Percentiles rank a stretch among this genome's conserved stretches.
These are phyloP conservation scores for Vitis hybrid DNA, from an alignment of 177 flowering plant species.

Conservation along the genomic window DNA sequence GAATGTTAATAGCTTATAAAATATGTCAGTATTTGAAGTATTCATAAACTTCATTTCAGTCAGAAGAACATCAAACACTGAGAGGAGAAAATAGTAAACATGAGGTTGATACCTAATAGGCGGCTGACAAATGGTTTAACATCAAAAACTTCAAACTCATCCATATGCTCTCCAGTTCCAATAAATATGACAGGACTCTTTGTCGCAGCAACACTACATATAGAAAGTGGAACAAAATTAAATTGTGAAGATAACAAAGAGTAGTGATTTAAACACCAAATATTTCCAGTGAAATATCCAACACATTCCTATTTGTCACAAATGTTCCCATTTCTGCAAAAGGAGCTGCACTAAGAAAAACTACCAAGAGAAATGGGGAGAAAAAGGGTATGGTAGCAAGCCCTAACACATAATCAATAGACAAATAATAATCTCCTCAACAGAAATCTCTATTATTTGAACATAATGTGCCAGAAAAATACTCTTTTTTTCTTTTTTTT, in stretches of 20 bases:
- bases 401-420: no score
- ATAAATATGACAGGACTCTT: conserved; percentile 96
- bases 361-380: no score
- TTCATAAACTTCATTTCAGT: background rate
- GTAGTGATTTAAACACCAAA: background rate
- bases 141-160: conserved; percentile 98
- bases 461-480: no score
- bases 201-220: conserved; percentile 90
- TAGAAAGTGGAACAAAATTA: conserved; percentile 5
- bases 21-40: background rate
- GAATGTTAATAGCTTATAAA: background rate
- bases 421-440: no score
- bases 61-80: background rate
- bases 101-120: conserved; percentile 60
- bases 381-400: no score
- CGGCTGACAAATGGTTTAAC: conserved; percentile 97
- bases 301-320: no score
- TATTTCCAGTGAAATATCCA: background rate
- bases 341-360: no score
- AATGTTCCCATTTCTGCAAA: no score
- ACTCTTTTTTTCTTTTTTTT: no score
- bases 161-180: conserved; percentile 99
- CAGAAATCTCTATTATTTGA: no score
- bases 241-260: background rate
- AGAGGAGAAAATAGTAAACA: background rate